Conservation (phyloP, 225 moss, liverwort and hornwort species). For the Pleurozium schreberi region DNA sequence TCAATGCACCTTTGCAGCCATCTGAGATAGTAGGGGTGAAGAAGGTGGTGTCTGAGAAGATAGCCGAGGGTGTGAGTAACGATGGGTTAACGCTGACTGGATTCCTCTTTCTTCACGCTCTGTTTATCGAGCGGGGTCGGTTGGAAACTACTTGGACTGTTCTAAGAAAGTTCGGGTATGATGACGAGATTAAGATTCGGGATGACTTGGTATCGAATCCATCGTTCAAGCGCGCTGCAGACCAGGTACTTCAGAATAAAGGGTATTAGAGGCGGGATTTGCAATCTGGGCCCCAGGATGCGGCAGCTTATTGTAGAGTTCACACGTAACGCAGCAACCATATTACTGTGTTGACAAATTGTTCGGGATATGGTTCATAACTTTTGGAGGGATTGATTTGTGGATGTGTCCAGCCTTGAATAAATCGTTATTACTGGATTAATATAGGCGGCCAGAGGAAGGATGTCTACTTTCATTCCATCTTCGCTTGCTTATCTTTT, state of each 20-base stretch:
- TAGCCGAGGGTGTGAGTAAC: conserved; percentile 74
- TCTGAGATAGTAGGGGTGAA: conserved; percentile 77
- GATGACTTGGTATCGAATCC: conserved; percentile 72
- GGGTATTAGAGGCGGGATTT: neutral
- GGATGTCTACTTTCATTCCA: neutral
- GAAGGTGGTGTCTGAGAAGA: conserved; percentile 87
- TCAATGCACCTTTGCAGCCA: conserved; percentile 84
- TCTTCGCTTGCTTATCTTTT: neutral
- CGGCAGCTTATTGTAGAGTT: neutral
- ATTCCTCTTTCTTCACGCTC: conserved; percentile 79
- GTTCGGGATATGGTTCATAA: neutral
- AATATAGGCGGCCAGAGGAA: neutral
- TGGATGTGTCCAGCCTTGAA: neutral
- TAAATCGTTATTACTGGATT: neutral
- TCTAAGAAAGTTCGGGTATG: conserved; percentile 86
- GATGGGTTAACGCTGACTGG: conserved; percentile 82
- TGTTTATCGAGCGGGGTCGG: conserved; percentile 84
- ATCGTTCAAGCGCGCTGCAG: conserved; percentile 67
- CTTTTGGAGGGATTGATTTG: neutral
- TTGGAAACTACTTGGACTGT: conserved; percentile 97
- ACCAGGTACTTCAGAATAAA: conserved; percentile 43
- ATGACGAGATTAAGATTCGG: conserved; percentile 77
- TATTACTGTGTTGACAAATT: neutral
- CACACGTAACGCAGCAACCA: neutral
- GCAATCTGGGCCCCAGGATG: neutral